Conservation (phyloP, 768 basidiomycete species). For the Krasilnikovozyma curviuscula region DNA sequence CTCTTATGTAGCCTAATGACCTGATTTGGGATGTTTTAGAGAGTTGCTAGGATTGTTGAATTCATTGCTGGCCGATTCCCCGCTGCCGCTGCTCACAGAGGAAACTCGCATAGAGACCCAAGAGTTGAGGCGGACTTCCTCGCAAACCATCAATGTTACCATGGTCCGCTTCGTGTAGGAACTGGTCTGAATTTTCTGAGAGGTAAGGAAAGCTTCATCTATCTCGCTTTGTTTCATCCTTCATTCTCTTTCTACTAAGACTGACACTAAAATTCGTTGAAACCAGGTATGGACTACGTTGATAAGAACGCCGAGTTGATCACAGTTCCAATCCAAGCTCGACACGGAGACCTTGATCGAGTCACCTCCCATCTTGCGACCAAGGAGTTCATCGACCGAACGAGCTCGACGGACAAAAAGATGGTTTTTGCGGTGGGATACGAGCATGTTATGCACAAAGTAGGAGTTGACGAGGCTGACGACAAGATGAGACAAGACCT, state of each 20-base stretch:
- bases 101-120: conserved; percentile 4
- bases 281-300: too few relatives aligned
- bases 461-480: too few relatives aligned
- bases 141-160: conserved; percentile 4
- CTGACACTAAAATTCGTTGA: too few relatives aligned
- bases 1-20: too few relatives aligned
- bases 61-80: conserved; percentile 4
- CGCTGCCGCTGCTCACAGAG: conserved; percentile 4
- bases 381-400: neutral
- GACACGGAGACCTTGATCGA: conserved; percentile 4
- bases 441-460: too few relatives aligned
- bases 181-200: conserved; percentile 1
- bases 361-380: conserved; percentile 3
- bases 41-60: conserved; percentile 1
- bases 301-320: too few relatives aligned
- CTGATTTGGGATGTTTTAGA: too few relatives aligned
- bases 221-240: neutral
- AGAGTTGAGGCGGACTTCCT: conserved; percentile 9
- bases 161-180: conserved; percentile 6
- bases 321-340: neutral
- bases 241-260: too few relatives aligned
- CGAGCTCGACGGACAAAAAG: too few relatives aligned
- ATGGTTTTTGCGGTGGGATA: too few relatives aligned
- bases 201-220: neutral
- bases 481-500: too few relatives aligned